Conservation (phyloP, 1,139 yeast species). For the Scheffersomyces stambukii region DNA sequence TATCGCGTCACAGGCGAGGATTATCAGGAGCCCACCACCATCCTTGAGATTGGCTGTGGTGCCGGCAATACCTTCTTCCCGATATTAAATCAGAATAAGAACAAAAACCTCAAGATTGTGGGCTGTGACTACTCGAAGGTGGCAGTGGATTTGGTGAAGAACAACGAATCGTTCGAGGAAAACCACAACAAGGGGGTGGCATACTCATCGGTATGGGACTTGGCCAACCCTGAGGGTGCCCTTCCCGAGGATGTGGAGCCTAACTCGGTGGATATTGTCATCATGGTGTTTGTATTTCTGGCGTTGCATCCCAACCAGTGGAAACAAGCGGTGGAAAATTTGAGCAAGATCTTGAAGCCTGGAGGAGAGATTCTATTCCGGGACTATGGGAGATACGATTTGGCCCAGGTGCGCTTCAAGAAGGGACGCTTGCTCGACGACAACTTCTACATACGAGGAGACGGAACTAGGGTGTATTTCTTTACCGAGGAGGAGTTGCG, state of each 20-base stretch:
- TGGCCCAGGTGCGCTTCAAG: constrained; percentile 93
- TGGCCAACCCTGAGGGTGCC: constrained; percentile 68
- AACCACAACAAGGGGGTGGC: constrained; percentile 51
- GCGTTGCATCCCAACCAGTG: constrained; percentile 93
- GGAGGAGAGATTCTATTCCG: constrained; percentile 88
- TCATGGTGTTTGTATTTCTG: constrained; percentile 89
- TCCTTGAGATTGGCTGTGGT: constrained; percentile 95
- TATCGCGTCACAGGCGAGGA: constrained; percentile 72
- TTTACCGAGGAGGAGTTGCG: constrained; percentile 91
- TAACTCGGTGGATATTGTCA: constrained; percentile 82
- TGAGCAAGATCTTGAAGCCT: constrained; percentile 74
- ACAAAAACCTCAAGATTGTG: constrained; percentile 65
- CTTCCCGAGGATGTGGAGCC: constrained; percentile 85
- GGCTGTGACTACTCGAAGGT: constrained; percentile 91
- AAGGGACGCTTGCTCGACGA: constrained; percentile 84
- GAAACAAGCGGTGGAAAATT: constrained; percentile 70
- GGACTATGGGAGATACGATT: constrained; percentile 93
- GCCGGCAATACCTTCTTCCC: constrained; percentile 98
- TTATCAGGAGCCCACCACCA: constrained; percentile 60
- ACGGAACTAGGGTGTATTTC: constrained; percentile 95
- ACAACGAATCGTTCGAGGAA: constrained; percentile 53
- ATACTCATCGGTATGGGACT: constrained; percentile 92
- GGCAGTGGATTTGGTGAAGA: constrained; percentile 81
- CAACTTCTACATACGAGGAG: constrained; percentile 94
- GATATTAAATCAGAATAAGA: constrained; percentile 73